Evolutionary conservation across 2,329 filamentous ascomycete species (phyloP).

Genomic region (Penicillium sp.): DNA sequence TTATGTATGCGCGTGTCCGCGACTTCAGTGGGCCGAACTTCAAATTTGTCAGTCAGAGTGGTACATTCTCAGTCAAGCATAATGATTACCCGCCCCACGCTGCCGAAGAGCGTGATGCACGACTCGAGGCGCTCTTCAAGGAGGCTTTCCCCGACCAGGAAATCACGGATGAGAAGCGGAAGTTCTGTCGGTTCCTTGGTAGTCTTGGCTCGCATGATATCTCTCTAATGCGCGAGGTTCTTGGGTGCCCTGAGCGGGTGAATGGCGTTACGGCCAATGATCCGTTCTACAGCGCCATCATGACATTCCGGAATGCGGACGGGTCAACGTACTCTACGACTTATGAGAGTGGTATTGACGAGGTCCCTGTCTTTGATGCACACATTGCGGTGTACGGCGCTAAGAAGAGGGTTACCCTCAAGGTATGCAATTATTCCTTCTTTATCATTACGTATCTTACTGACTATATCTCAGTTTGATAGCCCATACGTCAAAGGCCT

Average conservation of each 20-base stretch:
- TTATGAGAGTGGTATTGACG: slow-evolving; percentile 19
- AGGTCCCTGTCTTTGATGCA: slow-evolving; percentile 16
- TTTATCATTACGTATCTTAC: neutral
- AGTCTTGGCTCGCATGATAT: slow-evolving; percentile 18
- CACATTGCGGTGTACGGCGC: slow-evolving; percentile 16
- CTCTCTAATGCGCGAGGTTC: slow-evolving; percentile 17
- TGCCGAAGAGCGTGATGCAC: slow-evolving; percentile 9
- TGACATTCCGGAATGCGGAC: slow-evolving; percentile 14
- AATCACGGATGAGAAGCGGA: slow-evolving; percentile 14
- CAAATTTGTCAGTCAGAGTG: slow-evolving; percentile 15
- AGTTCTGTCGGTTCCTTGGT: slow-evolving; percentile 19
- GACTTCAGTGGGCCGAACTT: slow-evolving; percentile 18
- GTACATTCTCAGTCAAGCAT: slow-evolving; percentile 15
- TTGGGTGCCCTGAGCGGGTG: slow-evolving; percentile 12
- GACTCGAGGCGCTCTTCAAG: slow-evolving; percentile 10
- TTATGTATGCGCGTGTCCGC: slow-evolving; percentile 17
- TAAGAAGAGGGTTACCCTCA: slow-evolving; percentile 16
- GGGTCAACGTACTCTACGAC: slow-evolving; percentile 13
- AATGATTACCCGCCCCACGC: slow-evolving; percentile 10
- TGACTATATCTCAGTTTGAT: neutral
- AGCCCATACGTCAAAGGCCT: slow-evolving; percentile 19
- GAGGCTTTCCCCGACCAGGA: slow-evolving; percentile 13
- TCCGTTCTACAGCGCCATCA: slow-evolving; percentile 18
- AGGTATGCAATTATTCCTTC: neutral
- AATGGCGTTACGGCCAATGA: slow-evolving; percentile 13